Evolutionary conservation across 441 rosid species (phyloP).

Genomic region (Rhodomyrtus psidioides): DNA sequence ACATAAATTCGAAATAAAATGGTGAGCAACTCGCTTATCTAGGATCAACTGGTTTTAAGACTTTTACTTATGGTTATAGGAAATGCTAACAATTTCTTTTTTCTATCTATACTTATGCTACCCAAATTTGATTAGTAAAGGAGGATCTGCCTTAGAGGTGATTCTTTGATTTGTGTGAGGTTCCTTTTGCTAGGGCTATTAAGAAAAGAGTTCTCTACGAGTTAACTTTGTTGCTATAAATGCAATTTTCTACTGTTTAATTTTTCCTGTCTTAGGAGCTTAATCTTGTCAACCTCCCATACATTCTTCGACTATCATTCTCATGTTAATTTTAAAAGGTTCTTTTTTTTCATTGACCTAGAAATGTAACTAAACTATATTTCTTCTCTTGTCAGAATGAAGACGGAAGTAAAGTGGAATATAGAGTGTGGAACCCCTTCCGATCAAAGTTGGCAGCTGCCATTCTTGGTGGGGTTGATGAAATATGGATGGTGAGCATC

Average conservation of each 20-base stretch:
- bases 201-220: background rate
- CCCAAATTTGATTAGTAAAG: background rate
- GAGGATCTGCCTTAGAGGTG: background rate
- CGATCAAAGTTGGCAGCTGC: constrained; percentile 91
- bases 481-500: constrained; percentile 73
- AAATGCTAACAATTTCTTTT: background rate
- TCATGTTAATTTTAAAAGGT: background rate
- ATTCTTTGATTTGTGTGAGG: no score
- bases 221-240: background rate
- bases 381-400: constrained; percentile 39
- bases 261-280: background rate
- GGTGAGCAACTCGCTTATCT: background rate
- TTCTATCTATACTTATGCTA: no score
- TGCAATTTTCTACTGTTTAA: background rate
- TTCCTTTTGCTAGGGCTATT: background rate
- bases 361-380: background rate
- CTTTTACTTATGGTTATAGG: background rate
- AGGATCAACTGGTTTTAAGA: background rate
- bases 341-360: background rate
- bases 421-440: constrained; percentile 89
- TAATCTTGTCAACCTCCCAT: background rate
- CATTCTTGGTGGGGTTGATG: constrained; percentile 86
- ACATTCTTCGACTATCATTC: background rate
- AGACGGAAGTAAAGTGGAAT: constrained; percentile 82
- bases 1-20: background rate